Evolutionary conservation across 441 rosid species (phyloP).

Genomic region (Mallotus repandus): DNA sequence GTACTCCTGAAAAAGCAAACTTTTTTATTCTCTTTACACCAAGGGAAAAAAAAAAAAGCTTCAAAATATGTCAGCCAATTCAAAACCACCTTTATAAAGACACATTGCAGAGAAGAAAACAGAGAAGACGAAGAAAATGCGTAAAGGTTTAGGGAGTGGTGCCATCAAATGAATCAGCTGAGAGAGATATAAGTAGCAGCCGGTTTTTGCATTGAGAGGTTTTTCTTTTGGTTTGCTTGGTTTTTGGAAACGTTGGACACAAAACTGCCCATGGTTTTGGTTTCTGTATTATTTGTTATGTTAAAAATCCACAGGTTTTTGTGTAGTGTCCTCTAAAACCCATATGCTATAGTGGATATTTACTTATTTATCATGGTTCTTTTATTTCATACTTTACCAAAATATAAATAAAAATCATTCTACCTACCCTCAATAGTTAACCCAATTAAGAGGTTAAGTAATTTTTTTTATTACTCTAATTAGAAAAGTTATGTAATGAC

Average conservation of each 20-base stretch:
- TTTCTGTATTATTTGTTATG: not conserved
- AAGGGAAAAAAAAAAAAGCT: conserved; percentile 3
- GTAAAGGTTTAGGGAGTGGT: not conserved
- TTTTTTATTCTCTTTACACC: not conserved
- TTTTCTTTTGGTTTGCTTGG: not conserved
- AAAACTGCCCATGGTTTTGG: conserved; percentile 61
- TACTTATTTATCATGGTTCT: too few relatives aligned
- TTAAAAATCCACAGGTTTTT: conserved; percentile 10
- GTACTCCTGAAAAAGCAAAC: not conserved
- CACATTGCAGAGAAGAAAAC: not conserved
- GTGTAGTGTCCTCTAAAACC: not conserved
- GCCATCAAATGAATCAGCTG: not conserved
- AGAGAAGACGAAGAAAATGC: not conserved
- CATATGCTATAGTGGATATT: too few relatives aligned
- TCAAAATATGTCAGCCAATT: not conserved
- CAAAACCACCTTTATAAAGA: not conserved
- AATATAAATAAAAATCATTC: too few relatives aligned
- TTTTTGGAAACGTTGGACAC: conserved; percentile 19
- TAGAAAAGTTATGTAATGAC: too few relatives aligned
- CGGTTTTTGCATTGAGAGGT: conserved; percentile 20
- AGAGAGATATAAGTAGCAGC: conserved; percentile 24
- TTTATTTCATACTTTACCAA: too few relatives aligned
- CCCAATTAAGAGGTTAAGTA: too few relatives aligned
- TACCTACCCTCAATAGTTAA: too few relatives aligned
- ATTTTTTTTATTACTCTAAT: too few relatives aligned